These are phyloP conservation scores for Mucor saturninus DNA, from an alignment of 371 early-diverging fungal genomes.

Conservation along the genomic window DNA sequence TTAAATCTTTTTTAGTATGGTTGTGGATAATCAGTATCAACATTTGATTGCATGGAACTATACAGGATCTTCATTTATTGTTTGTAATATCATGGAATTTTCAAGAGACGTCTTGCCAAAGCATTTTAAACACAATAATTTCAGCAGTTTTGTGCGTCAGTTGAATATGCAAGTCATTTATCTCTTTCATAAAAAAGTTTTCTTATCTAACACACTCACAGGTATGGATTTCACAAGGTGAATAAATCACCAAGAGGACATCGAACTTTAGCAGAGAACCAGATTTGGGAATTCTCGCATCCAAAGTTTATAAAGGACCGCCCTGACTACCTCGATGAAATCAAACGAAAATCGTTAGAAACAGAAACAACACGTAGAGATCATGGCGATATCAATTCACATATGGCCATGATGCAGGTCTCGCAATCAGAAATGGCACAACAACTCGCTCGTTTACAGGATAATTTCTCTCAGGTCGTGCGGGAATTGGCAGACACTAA, in stretches of 20 bases:
- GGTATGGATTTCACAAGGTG: conserved; percentile 74
- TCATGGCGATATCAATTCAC: conserved; percentile 67
- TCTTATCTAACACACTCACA: not conserved
- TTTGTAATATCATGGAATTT: conserved; percentile 88
- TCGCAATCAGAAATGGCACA: conserved; percentile 72
- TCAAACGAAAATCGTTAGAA: conserved; percentile 74
- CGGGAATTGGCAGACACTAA: conserved; percentile 74
- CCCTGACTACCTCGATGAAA: conserved; percentile 59
- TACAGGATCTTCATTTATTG: conserved; percentile 87
- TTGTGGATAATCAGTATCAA: conserved; percentile 77
- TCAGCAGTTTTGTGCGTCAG: conserved; percentile 87
- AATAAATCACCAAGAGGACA: conserved; percentile 78
- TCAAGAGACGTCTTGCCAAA: conserved; percentile 84
- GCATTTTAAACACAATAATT: conserved; percentile 87
- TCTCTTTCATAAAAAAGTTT: not conserved
- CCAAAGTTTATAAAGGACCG: conserved; percentile 58
- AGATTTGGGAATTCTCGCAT: conserved; percentile 68
- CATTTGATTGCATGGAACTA: conserved; percentile 85
- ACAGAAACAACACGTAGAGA: conserved; percentile 64
- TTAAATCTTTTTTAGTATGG: conserved; percentile 62
- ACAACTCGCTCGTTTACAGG: conserved; percentile 73
- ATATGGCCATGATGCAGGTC: conserved; percentile 71
- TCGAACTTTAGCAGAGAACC: conserved; percentile 77
- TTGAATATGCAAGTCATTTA: conserved; percentile 79
- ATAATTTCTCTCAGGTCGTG: conserved; percentile 67